Conservation (phyloP, 2,329 filamentous ascomycete species). For the Colletotrichum shisoi region DNA sequence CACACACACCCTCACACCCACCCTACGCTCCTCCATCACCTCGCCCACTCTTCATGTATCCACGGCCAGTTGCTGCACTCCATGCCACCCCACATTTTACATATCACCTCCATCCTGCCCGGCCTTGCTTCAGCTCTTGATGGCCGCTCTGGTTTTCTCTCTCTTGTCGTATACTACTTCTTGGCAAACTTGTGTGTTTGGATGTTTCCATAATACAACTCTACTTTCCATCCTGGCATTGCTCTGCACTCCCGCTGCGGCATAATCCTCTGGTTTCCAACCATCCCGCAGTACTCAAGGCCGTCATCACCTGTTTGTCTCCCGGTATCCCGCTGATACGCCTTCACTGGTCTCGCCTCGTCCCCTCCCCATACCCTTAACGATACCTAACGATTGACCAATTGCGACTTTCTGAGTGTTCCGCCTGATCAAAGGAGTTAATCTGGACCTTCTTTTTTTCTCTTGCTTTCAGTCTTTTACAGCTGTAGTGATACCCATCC, state of each 20-base stretch:
- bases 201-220: conserved; percentile 1
- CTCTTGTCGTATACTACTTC: conserved; percentile 14
- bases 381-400: conserved; percentile 11
- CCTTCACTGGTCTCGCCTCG: conserved; percentile 10
- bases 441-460: neutral
- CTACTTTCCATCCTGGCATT: conserved; percentile 4
- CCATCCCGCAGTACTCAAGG: neutral
- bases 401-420: neutral
- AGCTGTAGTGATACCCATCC: conserved; percentile 10
- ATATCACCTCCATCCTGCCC: conserved; percentile 31
- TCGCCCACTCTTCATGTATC: neutral
- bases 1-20: neutral
- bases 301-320: neutral
- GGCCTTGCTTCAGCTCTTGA: conserved; percentile 20
- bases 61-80: conserved; percentile 1
- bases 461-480: conserved; percentile 12
- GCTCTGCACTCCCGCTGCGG: neutral
- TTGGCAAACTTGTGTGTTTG: conserved; percentile 25
- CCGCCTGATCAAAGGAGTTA: neutral
- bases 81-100: conserved; percentile 21
- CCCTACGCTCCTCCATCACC: neutral
- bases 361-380: neutral
- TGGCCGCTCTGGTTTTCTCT: conserved; percentile 12
- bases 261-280: neutral
- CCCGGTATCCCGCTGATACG: conserved; percentile 7